Evolutionary conservation across 257 asterid species (phyloP).

Genomic region (Nicotiana noctiflora): DNA sequence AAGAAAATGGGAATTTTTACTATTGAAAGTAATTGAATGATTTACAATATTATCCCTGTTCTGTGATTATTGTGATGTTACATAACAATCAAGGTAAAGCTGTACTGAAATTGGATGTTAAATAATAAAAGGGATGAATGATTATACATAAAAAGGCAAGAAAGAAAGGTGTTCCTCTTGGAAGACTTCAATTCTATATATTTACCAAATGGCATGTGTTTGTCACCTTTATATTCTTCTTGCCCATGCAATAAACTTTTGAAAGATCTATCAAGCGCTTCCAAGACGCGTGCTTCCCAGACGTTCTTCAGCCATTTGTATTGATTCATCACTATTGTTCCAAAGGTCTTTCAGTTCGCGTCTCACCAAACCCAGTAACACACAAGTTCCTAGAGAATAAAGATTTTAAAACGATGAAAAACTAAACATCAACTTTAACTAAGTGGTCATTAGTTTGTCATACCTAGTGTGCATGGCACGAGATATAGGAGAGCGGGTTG

Average conservation of each 20-base stretch:
- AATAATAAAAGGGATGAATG: neutral
- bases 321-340: constrained; percentile 32
- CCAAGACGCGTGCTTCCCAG: constrained; percentile 4
- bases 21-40: neutral
- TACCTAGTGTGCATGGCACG: constrained; percentile 92
- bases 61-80: neutral
- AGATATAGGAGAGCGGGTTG: constrained; percentile 95
- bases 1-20: neutral
- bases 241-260: neutral
- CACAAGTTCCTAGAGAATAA: constrained; percentile 48
- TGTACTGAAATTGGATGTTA: neutral
- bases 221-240: neutral
- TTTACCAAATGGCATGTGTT: neutral
- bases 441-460: constrained; percentile 10
- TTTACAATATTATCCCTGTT: neutral
- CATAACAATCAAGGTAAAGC: neutral
- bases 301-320: constrained; percentile 11
- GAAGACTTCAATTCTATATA: neutral
- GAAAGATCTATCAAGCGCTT: constrained; percentile 5
- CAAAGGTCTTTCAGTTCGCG: constrained; percentile 75
- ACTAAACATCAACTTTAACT: neutral
- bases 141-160: neutral
- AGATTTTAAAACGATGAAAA: constrained; percentile 11
- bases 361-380: constrained; percentile 61
- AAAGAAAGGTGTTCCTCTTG: neutral